Evolutionary conservation across 75 land plant genomes (phyloP).

Genomic region (Sequoiadendron giganteum): DNA sequence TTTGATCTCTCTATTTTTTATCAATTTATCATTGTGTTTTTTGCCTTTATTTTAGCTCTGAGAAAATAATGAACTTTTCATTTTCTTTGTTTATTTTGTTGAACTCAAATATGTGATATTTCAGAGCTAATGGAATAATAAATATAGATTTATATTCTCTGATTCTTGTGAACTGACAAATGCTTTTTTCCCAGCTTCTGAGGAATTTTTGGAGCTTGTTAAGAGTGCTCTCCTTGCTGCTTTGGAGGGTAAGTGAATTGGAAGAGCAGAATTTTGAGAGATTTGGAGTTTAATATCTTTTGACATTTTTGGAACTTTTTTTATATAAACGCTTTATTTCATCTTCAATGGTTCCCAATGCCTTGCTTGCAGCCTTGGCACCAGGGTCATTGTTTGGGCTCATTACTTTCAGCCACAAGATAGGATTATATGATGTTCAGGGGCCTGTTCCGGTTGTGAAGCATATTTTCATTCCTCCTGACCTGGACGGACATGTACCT

Average conservation of each 20-base stretch:
- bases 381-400: conserved; percentile 96
- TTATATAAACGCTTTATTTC: background rate
- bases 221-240: conserved; percentile 97
- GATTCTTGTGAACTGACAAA: background rate
- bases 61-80: background rate
- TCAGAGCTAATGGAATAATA: background rate
- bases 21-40: background rate
- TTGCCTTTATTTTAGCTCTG: background rate
- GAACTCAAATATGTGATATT: background rate
- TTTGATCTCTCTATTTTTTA: background rate
- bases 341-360: background rate
- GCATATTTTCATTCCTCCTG: conserved; percentile 80
- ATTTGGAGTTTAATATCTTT: background rate
- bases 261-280: background rate
- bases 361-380: conserved; percentile 56
- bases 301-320: background rate
- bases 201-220: conserved; percentile 95
- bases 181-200: conserved; percentile 79
- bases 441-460: conserved; percentile 96
- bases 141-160: background rate
- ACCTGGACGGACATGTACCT: conserved; percentile 61
- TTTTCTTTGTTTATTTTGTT: background rate
- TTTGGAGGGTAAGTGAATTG: conserved; percentile 69
- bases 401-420: conserved; percentile 93
- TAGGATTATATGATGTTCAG: conserved; percentile 97